A percentile compares a stretch with the other conserved stretches of the same genome.
phyloP scores from a whole-genome alignment of 2,329 filamentous ascomycete species.

The Pezicula radicicola region DNA sequence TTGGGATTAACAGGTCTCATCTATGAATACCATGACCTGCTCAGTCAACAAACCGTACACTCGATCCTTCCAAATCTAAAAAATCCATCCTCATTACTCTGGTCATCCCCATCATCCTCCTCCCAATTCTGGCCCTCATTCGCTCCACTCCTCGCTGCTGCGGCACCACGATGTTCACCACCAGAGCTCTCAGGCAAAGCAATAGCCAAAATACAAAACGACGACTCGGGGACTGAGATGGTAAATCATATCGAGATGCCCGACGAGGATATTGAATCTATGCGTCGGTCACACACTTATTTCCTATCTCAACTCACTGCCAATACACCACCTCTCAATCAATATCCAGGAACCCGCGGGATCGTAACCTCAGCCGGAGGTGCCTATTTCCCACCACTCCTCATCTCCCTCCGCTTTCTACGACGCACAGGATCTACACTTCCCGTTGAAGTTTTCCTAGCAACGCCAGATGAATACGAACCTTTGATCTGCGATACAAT shows the following conservation, averaged over 20 bases:
- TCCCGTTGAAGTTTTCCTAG: constrained; percentile 39
- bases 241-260: constrained; percentile 5
- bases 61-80: not conserved
- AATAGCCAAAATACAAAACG: not conserved
- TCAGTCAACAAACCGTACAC: not conserved
- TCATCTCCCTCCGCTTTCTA: constrained; percentile 39
- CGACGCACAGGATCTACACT: constrained; percentile 33
- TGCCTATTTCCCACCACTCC: constrained; percentile 31
- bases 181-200: constrained; percentile 8
- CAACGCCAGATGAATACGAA: constrained; percentile 33
- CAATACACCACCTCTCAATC: not conserved
- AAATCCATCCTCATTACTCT: not conserved
- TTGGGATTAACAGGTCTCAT: not conserved
- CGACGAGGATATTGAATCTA: constrained; percentile 6
- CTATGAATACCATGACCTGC: not conserved
- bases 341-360: constrained; percentile 21
- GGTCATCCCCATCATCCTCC: not conserved
- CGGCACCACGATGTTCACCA: constrained; percentile 10
- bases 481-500: constrained; percentile 33
- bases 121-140: constrained; percentile 15
- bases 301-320: constrained; percentile 4
- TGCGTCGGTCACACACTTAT: constrained; percentile 9
- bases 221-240: not conserved
- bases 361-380: constrained; percentile 39
- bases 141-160: constrained; percentile 12